phyloP scores from a whole-genome alignment of 108 stramenopile genomes.

The Cylindrotheca closterium region DNA sequence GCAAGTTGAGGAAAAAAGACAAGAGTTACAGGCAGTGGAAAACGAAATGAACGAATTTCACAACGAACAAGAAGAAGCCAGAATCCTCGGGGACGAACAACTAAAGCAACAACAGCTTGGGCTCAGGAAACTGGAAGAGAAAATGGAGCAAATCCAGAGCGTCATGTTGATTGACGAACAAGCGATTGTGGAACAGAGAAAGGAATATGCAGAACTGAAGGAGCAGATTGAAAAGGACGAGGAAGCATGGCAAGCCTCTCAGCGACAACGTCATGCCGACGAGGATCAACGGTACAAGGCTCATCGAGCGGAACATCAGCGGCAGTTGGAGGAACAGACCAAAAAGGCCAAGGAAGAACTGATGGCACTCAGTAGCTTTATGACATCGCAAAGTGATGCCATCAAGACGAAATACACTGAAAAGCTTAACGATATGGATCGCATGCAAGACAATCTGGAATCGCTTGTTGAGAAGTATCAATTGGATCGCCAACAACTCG shows the following conservation, averaged over 20 bases:
- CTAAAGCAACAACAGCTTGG: slow-evolving; percentile 9
- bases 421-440: slow-evolving; percentile 16
- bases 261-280: slow-evolving; percentile 3
- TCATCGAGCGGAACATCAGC: slow-evolving; percentile 27
- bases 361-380: slow-evolving; percentile 17
- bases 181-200: slow-evolving; percentile 35
- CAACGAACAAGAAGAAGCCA: slow-evolving; percentile 15
- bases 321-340: slow-evolving; percentile 25
- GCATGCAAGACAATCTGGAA: slow-evolving; percentile 11
- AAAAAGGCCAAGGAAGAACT: slow-evolving; percentile 29
- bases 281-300: slow-evolving; percentile 25
- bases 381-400: slow-evolving; percentile 18
- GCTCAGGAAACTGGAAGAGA: slow-evolving; percentile 17
- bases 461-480: slow-evolving; percentile 12
- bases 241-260: slow-evolving; percentile 15
- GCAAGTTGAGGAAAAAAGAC: slow-evolving; percentile 18
- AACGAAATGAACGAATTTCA: neutral
- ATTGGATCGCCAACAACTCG: slow-evolving; percentile 18
- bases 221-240: slow-evolving; percentile 14
- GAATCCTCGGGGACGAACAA: slow-evolving; percentile 9
- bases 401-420: slow-evolving; percentile 17
- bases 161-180: slow-evolving; percentile 44
- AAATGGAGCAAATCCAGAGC: slow-evolving; percentile 30
- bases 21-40: slow-evolving; percentile 6
- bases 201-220: slow-evolving; percentile 19